A percentile compares a stretch with the other conserved stretches of the same genome.
These are phyloP conservation scores for Magnusiomyces tetraspermus DNA, from an alignment of 1,139 yeast genomes.

Conservation along the genomic window DNA sequence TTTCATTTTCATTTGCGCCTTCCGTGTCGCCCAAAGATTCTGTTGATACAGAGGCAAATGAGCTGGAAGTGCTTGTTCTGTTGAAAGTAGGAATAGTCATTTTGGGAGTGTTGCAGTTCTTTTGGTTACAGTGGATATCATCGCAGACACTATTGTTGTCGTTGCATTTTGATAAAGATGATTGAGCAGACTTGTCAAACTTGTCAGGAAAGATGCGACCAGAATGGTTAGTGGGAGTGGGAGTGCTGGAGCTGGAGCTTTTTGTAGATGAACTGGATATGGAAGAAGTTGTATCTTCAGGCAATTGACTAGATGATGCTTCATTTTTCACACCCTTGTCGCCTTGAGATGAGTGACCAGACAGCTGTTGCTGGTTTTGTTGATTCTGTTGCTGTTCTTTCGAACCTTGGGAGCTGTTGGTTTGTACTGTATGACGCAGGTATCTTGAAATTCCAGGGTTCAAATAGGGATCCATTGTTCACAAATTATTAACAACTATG, in stretches of 20 bases:
- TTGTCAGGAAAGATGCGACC: no score
- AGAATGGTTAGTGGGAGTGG: no score
- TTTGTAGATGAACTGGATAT: no score
- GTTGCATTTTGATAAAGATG: background rate
- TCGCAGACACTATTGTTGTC: background rate
- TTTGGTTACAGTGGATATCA: background rate
- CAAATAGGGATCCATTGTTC: slow-evolving; percentile 9
- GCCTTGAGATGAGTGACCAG: background rate
- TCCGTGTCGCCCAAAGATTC: background rate
- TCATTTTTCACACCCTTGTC: no score
- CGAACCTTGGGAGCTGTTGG: background rate
- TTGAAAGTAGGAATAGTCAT: background rate
- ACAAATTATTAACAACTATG: no score
- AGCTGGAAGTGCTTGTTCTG: background rate
- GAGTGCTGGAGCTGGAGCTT: no score
- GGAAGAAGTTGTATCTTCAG: no score
- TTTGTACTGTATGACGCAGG: background rate
- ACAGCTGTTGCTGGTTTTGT: background rate
- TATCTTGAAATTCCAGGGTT: slow-evolving; percentile 10
- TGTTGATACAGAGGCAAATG: background rate
- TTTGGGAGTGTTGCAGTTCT: background rate
- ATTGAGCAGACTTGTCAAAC: background rate
- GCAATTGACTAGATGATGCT: no score
- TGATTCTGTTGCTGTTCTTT: background rate
- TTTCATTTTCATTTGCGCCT: no score